A percentile compares a stretch with the other conserved stretches of the same genome.
Conservation (phyloP, 768 basidiomycete species). For the Harrya chromipes region DNA sequence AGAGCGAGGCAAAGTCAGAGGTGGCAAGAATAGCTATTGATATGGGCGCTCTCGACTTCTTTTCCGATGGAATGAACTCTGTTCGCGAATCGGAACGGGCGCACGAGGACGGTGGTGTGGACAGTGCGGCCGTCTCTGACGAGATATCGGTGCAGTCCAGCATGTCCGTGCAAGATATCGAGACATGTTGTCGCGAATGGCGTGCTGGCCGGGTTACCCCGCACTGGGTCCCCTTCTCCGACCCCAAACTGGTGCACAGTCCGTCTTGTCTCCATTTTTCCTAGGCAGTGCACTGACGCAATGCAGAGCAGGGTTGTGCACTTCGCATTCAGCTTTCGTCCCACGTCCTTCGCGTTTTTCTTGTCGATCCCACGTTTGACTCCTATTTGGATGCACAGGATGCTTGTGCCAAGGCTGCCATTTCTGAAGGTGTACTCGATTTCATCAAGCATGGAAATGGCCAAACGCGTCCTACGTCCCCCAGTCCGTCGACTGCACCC, state of each 20-base stretch:
- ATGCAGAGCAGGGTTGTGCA: slow-evolving; percentile 51
- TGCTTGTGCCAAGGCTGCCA: slow-evolving; percentile 52
- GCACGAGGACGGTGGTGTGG: background rate
- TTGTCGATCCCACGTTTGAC: slow-evolving; percentile 44
- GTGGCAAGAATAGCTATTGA: slow-evolving; percentile 54
- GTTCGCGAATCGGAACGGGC: background rate
- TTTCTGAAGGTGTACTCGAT: slow-evolving; percentile 52
- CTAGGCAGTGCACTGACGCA: background rate
- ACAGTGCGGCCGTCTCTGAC: background rate
- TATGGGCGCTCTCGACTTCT: slow-evolving; percentile 58
- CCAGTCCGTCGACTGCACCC: slow-evolving; percentile 3
- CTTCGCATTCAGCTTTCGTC: slow-evolving; percentile 52
- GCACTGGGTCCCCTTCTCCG: slow-evolving; percentile 50
- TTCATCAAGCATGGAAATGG: slow-evolving; percentile 58
- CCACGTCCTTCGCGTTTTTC: slow-evolving; percentile 49
- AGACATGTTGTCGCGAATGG: slow-evolving; percentile 54
- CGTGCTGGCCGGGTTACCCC: slow-evolving; percentile 49
- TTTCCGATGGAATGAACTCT: background rate
- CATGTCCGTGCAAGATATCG: slow-evolving; percentile 40
- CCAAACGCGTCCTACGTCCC: slow-evolving; percentile 38
- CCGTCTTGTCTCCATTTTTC: slow-evolving; percentile 15
- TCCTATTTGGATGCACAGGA: slow-evolving; percentile 44
- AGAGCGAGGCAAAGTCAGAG: slow-evolving; percentile 51
- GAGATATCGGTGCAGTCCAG: background rate
- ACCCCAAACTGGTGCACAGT: slow-evolving; percentile 45